Percentiles rank a stretch among this genome's conserved stretches.
Conservation (phyloP, 1,284 basidiomycete genomes). For the Malassezia obtusa region DNA sequence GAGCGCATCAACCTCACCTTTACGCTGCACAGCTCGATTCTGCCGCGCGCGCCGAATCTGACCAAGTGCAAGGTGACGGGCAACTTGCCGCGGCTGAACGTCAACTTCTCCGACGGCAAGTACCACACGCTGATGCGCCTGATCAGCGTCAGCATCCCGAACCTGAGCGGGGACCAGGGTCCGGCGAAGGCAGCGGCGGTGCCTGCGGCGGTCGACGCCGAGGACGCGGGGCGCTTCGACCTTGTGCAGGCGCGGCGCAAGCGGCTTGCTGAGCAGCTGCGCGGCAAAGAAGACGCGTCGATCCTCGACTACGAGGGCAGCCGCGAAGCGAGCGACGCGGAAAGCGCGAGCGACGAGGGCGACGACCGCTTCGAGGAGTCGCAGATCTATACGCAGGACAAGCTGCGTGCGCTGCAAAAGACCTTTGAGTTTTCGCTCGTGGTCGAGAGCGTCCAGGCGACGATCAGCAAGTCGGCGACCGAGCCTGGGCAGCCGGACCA, state of each 20-base stretch:
- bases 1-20: conserved; percentile 89
- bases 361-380: conserved; percentile 31
- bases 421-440: conserved; percentile 79
- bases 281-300: conserved; percentile 25
- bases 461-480: conserved; percentile 61
- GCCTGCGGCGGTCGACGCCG: too few relatives aligned
- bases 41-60: conserved; percentile 72
- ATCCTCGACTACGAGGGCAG: conserved; percentile 24
- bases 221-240: conserved; percentile 17
- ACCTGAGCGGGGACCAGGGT: too few relatives aligned
- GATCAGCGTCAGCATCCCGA: conserved; percentile 81
- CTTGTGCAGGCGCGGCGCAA: conserved; percentile 31
- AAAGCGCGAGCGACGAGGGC: conserved; percentile 20
- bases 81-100: conserved; percentile 72
- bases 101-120: conserved; percentile 92
- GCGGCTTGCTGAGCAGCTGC: conserved; percentile 33
- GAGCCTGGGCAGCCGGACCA: conserved; percentile 58
- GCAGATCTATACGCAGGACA: conserved; percentile 6
- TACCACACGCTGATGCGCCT: conserved; percentile 90
- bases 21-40: conserved; percentile 84
- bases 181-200: too few relatives aligned
- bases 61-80: conserved; percentile 87
- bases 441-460: conserved; percentile 76
- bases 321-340: background rate
- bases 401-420: conserved; percentile 62